These are phyloP conservation scores for Boletus mariae DNA, from an alignment of 1,284 basidiomycete species.

Conservation along the genomic window DNA sequence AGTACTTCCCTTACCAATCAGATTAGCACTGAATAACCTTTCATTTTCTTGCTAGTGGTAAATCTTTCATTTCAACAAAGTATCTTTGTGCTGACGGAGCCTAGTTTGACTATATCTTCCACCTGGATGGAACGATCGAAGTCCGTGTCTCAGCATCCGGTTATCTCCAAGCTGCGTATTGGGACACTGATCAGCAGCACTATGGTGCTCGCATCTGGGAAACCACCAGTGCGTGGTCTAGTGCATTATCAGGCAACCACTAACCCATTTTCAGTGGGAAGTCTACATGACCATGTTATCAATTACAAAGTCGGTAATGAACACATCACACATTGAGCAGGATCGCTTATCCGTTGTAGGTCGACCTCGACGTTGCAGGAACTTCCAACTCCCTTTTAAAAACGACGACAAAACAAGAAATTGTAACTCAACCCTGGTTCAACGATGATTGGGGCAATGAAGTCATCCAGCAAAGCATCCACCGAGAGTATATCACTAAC, in stretches of 20 bases:
- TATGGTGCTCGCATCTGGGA: constrained; percentile 58
- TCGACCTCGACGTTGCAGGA: constrained; percentile 61
- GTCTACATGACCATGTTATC: constrained; percentile 68
- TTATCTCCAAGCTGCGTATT: constrained; percentile 62
- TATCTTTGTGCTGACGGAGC: constrained; percentile 8
- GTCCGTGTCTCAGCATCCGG: constrained; percentile 63
- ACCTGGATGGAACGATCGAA: constrained; percentile 64
- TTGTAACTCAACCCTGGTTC: constrained; percentile 51
- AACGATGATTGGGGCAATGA: constrained; percentile 59
- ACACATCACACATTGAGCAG: background rate
- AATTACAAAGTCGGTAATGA: constrained; percentile 48
- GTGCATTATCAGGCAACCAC: background rate
- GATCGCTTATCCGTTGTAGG: constrained; percentile 20
- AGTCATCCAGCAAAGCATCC: constrained; percentile 53
- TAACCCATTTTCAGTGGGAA: constrained; percentile 47
- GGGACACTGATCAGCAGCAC: constrained; percentile 44
- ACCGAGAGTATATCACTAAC: constrained; percentile 45
- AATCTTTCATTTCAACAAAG: background rate
- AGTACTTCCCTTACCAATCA: constrained; percentile 21
- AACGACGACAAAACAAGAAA: constrained; percentile 48
- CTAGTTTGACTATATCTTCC: constrained; percentile 66
- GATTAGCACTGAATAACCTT: background rate
- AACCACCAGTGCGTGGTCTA: constrained; percentile 42
- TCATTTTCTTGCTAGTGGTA: constrained; percentile 35
- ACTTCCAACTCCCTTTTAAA: constrained; percentile 55